phyloP scores from a whole-genome alignment of 441 rosid genomes.

The Gossypium aridum region DNA sequence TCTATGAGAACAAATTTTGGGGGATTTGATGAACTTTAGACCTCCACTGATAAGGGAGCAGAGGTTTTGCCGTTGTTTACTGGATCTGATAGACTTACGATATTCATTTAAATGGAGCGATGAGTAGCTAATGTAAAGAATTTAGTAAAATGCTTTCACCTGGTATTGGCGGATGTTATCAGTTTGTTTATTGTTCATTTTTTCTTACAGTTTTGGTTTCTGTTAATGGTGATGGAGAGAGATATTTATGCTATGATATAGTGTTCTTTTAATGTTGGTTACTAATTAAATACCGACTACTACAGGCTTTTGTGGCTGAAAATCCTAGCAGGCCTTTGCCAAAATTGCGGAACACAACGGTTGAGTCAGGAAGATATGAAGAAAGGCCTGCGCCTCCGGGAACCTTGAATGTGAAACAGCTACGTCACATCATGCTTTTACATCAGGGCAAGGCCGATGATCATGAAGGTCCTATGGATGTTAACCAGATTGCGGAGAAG shows the following conservation, averaged over 20 bases:
- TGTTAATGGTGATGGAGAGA: neutral
- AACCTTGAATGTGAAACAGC: slow-evolving; percentile 71
- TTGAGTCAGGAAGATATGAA: slow-evolving; percentile 60
- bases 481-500: slow-evolving; percentile 54
- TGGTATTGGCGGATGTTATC: neutral
- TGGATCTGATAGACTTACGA: neutral
- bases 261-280: neutral
- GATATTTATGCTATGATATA: neutral
- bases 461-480: slow-evolving; percentile 55
- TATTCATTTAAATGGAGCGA: neutral
- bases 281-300: neutral
- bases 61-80: neutral
- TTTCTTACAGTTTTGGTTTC: neutral
- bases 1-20: neutral
- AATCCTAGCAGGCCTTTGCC: slow-evolving; percentile 66
- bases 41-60: neutral
- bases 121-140: neutral
- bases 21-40: neutral
- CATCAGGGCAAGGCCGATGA: slow-evolving; percentile 76
- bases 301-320: slow-evolving; percentile 64
- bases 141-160: neutral
- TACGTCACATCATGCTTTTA: slow-evolving; percentile 68
- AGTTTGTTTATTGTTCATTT: neutral
- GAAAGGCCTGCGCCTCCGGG: slow-evolving; percentile 61
- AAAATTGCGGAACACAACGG: slow-evolving; percentile 60